A percentile compares a stretch with the other conserved stretches of the same genome.
Conservation (phyloP, 2,329 filamentous ascomycete species). For the Ascosphaera aggregata region DNA sequence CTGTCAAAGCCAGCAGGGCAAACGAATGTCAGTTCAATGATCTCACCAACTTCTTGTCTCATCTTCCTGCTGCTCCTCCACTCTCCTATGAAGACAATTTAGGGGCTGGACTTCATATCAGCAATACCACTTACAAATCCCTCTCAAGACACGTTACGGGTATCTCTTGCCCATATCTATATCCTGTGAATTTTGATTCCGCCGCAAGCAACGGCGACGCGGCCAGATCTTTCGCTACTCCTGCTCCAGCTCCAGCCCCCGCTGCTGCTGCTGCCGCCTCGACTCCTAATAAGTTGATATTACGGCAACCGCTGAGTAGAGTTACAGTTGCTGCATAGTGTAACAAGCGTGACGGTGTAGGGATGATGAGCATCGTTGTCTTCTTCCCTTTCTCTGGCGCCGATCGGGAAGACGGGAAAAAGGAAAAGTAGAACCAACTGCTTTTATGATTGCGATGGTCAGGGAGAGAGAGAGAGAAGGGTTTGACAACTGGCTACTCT, state of each 20-base stretch:
- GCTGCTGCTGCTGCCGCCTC: no score
- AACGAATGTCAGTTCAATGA: constrained; percentile 2
- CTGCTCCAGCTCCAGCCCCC: no score
- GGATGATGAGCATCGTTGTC: neutral
- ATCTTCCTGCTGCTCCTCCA: neutral
- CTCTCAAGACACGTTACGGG: constrained; percentile 29
- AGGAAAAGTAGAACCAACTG: neutral
- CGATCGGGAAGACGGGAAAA: no score
- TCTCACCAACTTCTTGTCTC: no score
- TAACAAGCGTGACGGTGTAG: neutral
- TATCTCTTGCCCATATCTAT: constrained; percentile 25
- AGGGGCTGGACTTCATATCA: no score
- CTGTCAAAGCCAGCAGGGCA: constrained; percentile 23
- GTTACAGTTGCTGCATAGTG: neutral
- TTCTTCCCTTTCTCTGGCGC: neutral
- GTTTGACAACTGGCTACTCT: no score
- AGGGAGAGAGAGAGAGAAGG: no score
- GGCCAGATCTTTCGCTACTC: no score
- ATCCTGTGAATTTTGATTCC: constrained; percentile 13
- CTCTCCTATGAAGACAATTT: neutral
- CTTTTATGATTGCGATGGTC: no score
- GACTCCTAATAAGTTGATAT: no score
- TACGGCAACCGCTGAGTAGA: neutral
- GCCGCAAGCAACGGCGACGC: no score
- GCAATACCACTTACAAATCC: constrained; percentile 20